Evolutionary conservation across 805 yeast species (phyloP), one percentile per base, ranked within the genome.

Genomic region (Yamadazyma takamatsuzukensis): DNA sequence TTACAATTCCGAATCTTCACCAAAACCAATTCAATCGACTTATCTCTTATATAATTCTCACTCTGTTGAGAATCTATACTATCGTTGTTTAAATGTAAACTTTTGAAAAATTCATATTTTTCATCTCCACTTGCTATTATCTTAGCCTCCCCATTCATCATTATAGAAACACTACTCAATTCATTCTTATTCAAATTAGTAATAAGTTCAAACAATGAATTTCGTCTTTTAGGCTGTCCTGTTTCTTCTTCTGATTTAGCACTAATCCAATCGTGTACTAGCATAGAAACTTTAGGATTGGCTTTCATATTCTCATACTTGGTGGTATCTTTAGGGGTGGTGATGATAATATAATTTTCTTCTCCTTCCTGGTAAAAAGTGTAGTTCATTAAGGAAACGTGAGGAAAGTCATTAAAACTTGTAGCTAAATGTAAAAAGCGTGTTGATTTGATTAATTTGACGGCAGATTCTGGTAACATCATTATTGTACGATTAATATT

Each of bases 231-330:
- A 4, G 34, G 32, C 9, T 33, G 53, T 27, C 19, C 40, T 11
- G 22, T 5, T 32, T 11, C 27, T 2, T 49, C 37, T 24, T 61
- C 56, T 47, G 71, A 70, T 21, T 29, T 36, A 4, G 83, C 76
- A 1, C 86, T 72, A 11, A 83, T 74, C 96, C 96, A 89, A 49
- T 90, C 97, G 53, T 90, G 97, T 26, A 90, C 77, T 39, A 90
- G 66, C 27, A 90, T 54, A 0, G 96, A 82, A 5, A 90, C 96
- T 25, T 75, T 70, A 6, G 90, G 88, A 52, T 90, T 90, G 23
- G 59, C 57, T 10, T 55, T 41, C 31, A 90, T 74, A 58, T 90
- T 89, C 21, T 69, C 59, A 56, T 72, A 85, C 59, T 89, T 90
- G 38, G 77, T 76, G 7, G 97, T 86, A 33, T 72, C 60, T 37